Percentiles rank a stretch among this genome's conserved stretches.
phyloP scores from a whole-genome alignment of 2,329 filamentous ascomycete species.

The Aspergillus sp. region DNA sequence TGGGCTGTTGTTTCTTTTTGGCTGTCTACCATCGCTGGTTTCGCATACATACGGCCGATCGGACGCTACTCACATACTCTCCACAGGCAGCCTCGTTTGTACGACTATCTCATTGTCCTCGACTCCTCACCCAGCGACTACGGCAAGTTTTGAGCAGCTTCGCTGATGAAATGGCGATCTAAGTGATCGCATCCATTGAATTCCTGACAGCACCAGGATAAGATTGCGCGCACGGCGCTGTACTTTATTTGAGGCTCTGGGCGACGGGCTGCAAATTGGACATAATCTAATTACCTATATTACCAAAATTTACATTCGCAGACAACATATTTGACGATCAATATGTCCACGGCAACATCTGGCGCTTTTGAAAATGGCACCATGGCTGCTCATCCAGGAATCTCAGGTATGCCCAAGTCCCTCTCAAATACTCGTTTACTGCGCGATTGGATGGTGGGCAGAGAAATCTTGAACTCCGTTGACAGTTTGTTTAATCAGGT shows the following conservation, averaged over 20 bases:
- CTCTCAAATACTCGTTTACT: neutral
- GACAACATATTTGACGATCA: neutral
- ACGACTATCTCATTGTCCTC: neutral
- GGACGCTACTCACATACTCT: conserved; percentile 1
- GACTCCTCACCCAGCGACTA: neutral
- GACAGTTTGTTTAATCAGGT: conserved; percentile 14
- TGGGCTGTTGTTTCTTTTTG: neutral
- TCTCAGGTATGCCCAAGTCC: conserved; percentile 14
- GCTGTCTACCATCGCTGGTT: neutral
- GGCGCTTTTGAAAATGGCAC: conserved; percentile 10
- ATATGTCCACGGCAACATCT: conserved; percentile 21
- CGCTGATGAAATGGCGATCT: neutral
- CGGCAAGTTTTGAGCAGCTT: neutral
- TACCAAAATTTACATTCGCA: neutral
- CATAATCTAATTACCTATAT: neutral
- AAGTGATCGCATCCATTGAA: neutral
- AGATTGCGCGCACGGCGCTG: neutral
- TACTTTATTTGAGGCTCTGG: neutral
- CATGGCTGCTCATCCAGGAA: conserved; percentile 13
- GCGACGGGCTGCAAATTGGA: neutral
- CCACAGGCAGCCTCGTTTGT: neutral
- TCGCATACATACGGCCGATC: conserved; percentile 3
- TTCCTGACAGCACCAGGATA: neutral
- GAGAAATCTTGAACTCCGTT: conserved; percentile 13
- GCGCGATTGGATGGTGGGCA: conserved; percentile 2